Percentiles rank a stretch among this genome's conserved stretches.
These are phyloP conservation scores for Thielaviopsis euricoi DNA, from an alignment of 2,329 filamentous ascomycete genomes.

Conservation along the genomic window DNA sequence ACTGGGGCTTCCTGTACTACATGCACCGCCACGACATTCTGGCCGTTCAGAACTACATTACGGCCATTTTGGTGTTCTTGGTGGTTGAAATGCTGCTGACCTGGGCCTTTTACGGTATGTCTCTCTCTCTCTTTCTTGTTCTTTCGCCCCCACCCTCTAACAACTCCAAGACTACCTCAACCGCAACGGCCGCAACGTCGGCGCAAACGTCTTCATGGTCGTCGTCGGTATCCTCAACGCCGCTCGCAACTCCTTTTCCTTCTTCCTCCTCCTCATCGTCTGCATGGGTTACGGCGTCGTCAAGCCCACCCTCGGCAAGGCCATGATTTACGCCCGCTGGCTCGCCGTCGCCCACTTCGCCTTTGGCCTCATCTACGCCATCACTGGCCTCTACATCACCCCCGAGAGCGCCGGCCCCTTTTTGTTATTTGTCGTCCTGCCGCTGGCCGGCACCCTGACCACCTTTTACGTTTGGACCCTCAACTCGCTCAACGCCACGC, in stretches of 20 bases:
- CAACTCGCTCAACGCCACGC: constrained; percentile 83
- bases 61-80: constrained; percentile 84
- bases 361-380: constrained; percentile 84
- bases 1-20: constrained; percentile 91
- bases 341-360: constrained; percentile 86
- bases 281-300: constrained; percentile 99
- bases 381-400: constrained; percentile 75
- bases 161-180: constrained; percentile 89
- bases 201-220: constrained; percentile 73
- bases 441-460: constrained; percentile 78
- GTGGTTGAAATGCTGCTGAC: constrained; percentile 96
- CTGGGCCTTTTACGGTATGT: constrained; percentile 81
- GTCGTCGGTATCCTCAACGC: constrained; percentile 88
- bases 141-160: neutral
- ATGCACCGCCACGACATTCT: constrained; percentile 90
- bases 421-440: constrained; percentile 82
- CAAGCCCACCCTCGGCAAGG: constrained; percentile 76
- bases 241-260: constrained; percentile 90
- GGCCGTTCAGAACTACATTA: constrained; percentile 97
- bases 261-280: constrained; percentile 92
- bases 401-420: constrained; percentile 78
- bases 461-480: constrained; percentile 98
- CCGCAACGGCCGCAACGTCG: constrained; percentile 65
- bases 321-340: constrained; percentile 86
- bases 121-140: neutral